A percentile compares a stretch with the other conserved stretches of the same genome.
Evolutionary conservation across 257 asterid species (phyloP).

Genomic region (Rehmannia glutinosa): DNA sequence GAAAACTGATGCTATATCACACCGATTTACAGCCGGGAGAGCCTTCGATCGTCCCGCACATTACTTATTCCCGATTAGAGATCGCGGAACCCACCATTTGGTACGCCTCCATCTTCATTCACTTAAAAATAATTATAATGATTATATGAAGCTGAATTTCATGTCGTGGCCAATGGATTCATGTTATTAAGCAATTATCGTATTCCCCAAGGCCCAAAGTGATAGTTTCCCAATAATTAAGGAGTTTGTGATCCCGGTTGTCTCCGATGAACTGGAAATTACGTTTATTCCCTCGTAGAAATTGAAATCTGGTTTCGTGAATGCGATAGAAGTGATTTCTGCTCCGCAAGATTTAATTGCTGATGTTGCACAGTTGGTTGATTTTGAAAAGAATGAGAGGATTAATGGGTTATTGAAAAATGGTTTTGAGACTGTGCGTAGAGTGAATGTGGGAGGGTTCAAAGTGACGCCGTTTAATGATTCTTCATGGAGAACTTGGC

Average conservation of each 20-base stretch:
- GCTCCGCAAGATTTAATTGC: constrained; percentile 76
- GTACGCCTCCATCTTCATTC: constrained; percentile 78
- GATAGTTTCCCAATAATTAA: constrained; percentile 34
- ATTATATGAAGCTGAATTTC: constrained; percentile 51
- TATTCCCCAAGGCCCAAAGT: constrained; percentile 12
- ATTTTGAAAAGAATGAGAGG: constrained; percentile 39
- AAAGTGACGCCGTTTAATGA: constrained; percentile 94
- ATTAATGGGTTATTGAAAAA: constrained; percentile 51
- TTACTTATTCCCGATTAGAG: constrained; percentile 53
- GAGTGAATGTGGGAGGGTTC: constrained; percentile 85
- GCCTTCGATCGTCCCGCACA: constrained; percentile 56
- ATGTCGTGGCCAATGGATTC: constrained; percentile 75
- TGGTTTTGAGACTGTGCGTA: constrained; percentile 73
- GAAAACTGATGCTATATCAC: too few relatives aligned
- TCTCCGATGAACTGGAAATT: constrained; percentile 44
- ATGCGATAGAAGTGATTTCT: constrained; percentile 82
- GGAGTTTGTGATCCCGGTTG: constrained; percentile 65
- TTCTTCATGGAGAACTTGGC: constrained; percentile 93
- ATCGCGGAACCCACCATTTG: constrained; percentile 58
- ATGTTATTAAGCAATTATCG: constrained; percentile 55
- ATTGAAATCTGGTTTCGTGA: constrained; percentile 59
- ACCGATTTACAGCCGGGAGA: constrained; percentile 39
- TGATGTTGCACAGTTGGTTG: constrained; percentile 59
- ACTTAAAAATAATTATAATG: constrained; percentile 6
- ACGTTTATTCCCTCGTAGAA: constrained; percentile 45